Percentiles rank a stretch among this genome's conserved stretches.
phyloP scores from a whole-genome alignment of 2,329 filamentous ascomycete genomes.

The Gnomoniopsis smithogilvyi region DNA sequence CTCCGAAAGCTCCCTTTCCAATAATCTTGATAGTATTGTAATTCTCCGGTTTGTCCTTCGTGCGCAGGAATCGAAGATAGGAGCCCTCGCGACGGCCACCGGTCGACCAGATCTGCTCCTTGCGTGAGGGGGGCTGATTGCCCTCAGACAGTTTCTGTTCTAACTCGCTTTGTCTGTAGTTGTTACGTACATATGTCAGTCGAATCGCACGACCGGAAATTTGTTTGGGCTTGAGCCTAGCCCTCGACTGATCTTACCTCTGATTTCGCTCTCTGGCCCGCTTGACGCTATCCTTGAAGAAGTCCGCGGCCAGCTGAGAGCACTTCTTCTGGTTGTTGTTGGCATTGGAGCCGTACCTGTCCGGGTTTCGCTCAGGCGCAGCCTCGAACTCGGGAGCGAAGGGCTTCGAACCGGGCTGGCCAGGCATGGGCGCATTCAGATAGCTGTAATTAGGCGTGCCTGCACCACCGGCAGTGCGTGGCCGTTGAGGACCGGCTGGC shows the following conservation, averaged over 20 bases:
- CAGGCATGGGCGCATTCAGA: conserved; percentile 65
- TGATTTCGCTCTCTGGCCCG: conserved; percentile 92
- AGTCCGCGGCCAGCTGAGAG: conserved; percentile 72
- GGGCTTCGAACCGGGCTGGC: conserved; percentile 46
- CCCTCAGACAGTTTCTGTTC: conserved; percentile 81
- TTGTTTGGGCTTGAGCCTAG: neutral
- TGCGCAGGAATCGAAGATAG: conserved; percentile 90
- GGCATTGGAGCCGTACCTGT: conserved; percentile 65
- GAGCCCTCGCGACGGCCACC: conserved; percentile 86
- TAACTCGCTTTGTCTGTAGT: conserved; percentile 78
- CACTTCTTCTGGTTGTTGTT: conserved; percentile 71
- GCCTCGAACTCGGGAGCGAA: conserved; percentile 68
- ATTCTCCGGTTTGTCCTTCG: conserved; percentile 89
- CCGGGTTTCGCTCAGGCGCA: conserved; percentile 82
- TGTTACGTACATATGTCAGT: neutral
- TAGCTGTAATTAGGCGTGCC: conserved; percentile 62
- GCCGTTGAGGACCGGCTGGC: conserved; percentile 61
- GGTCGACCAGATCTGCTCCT: conserved; percentile 80
- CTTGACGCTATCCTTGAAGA: conserved; percentile 99
- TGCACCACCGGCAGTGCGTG: conserved; percentile 75
- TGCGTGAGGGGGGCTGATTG: conserved; percentile 69
- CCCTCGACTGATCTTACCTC: conserved; percentile 55
- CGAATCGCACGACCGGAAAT: neutral
- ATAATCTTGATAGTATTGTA: conserved; percentile 98
- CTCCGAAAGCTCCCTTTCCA: conserved; percentile 97